These are phyloP conservation scores for Cadophora luteo-olivacea DNA, from an alignment of 2,329 filamentous ascomycete species.

Conservation along the genomic window DNA sequence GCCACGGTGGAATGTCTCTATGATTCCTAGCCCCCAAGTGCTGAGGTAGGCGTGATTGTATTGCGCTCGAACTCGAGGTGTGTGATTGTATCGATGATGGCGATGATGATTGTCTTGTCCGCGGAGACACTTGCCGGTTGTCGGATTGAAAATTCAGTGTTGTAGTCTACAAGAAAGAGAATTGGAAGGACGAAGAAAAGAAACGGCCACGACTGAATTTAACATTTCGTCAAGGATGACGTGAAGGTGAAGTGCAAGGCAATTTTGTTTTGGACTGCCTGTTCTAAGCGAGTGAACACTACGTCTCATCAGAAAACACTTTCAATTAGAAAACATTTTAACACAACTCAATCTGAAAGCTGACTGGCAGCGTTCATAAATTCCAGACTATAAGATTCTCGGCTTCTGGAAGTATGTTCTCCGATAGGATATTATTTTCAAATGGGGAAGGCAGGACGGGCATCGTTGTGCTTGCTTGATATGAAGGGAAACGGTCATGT, in stretches of 20 bases:
- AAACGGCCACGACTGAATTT: background rate
- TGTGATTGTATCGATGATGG: background rate
- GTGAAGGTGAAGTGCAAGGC: background rate
- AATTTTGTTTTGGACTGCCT: background rate
- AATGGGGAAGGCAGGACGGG: no score
- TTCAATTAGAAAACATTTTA: no score
- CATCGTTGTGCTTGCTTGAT: no score
- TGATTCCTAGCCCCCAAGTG: background rate
- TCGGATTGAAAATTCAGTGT: background rate
- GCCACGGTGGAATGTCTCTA: background rate
- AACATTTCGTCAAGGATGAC: background rate
- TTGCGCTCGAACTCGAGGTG: background rate
- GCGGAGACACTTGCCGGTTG: no score
- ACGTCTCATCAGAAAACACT: no score
- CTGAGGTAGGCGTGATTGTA: background rate
- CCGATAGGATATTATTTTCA: no score
- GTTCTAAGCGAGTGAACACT: background rate
- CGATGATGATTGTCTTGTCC: background rate
- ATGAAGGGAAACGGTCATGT: no score
- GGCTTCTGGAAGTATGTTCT: no score
- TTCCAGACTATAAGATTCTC: no score
- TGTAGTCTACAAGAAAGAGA: background rate
- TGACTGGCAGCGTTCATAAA: no score
- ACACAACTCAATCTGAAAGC: no score
- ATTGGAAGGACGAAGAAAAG: background rate